These are phyloP conservation scores for Cryptosporidium ubiquitum DNA, from an alignment of 169 alveolate species.

Conservation along the genomic window DNA sequence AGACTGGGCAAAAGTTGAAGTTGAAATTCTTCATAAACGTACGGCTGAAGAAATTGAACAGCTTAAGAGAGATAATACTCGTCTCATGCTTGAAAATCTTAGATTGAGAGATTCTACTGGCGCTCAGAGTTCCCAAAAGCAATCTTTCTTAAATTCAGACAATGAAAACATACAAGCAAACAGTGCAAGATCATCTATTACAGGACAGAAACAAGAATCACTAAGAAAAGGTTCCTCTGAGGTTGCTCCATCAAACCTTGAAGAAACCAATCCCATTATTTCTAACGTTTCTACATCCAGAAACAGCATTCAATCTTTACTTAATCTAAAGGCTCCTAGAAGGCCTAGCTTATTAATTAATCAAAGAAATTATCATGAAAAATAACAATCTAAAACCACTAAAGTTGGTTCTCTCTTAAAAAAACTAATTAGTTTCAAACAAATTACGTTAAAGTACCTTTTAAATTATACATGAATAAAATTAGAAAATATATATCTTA, in stretches of 20 bases:
- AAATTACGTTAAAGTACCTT: not conserved
- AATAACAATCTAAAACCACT: not conserved
- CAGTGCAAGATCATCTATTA: constrained; percentile 41
- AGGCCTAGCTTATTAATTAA: constrained; percentile 42
- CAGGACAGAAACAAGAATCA: not conserved
- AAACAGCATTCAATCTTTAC: not conserved
- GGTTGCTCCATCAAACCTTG: not conserved
- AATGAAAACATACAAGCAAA: constrained; percentile 7
- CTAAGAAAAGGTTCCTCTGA: not conserved
- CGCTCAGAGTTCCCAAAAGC: not conserved
- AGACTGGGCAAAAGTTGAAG: constrained; percentile 70
- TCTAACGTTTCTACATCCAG: not conserved
- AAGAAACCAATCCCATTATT: not conserved
- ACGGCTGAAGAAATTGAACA: constrained; percentile 30
- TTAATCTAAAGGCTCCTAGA: constrained; percentile 46
- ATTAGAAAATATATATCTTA: no score
- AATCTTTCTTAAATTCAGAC: not conserved
- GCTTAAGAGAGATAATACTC: constrained; percentile 60
- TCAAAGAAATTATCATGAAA: not conserved
- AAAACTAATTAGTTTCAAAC: not conserved
- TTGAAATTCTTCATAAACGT: constrained; percentile 33
- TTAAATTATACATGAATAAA: no score
- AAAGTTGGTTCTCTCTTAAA: not conserved
- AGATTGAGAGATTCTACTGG: constrained; percentile 29
- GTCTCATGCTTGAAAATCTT: constrained; percentile 71